Percentiles rank a stretch among this genome's conserved stretches.
phyloP scores from a whole-genome alignment of 176 grass and related monocot species.

The Pontederia paniculata region DNA sequence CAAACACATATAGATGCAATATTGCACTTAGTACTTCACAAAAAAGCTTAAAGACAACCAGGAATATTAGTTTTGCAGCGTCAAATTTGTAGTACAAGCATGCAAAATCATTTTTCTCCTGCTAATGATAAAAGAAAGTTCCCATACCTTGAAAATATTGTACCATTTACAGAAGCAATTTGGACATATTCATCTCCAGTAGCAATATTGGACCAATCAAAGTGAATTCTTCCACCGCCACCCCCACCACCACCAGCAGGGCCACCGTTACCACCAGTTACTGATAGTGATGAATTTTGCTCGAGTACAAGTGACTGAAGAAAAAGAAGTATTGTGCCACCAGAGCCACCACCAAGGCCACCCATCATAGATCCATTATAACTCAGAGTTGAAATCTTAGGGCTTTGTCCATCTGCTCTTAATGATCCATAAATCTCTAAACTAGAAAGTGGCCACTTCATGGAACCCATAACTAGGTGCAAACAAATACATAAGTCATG shows the following conservation, averaged over 20 bases:
- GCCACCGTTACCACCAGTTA: conserved; percentile 68
- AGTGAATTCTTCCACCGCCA: conserved; percentile 85
- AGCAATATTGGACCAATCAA: conserved; percentile 91
- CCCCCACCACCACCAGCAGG: conserved; percentile 72
- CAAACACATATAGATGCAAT: neutral
- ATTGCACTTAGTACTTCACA: neutral
- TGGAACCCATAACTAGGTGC: conserved; percentile 75
- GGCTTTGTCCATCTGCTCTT: conserved; percentile 64
- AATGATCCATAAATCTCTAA: conserved; percentile 62
- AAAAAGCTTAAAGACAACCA: too few species aligned
- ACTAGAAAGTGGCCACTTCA: conserved; percentile 88
- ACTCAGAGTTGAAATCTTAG: conserved; percentile 20
- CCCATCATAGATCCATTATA: conserved; percentile 58
- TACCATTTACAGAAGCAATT: conserved; percentile 82
- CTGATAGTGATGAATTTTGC: conserved; percentile 71
- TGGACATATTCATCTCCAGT: conserved; percentile 93
- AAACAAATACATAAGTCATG: conserved; percentile 10
- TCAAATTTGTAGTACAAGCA: too few species aligned
- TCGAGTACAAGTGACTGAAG: conserved; percentile 61
- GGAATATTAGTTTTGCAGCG: too few species aligned
- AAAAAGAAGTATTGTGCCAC: conserved; percentile 87
- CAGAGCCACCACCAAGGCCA: conserved; percentile 82
- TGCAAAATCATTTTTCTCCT: neutral
- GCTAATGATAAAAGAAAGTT: conserved; percentile 7
- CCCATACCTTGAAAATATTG: conserved; percentile 64